Evolutionary conservation across 2,329 filamentous ascomycete species (phyloP).

Genomic region (Aspergillus luchuensis): DNA sequence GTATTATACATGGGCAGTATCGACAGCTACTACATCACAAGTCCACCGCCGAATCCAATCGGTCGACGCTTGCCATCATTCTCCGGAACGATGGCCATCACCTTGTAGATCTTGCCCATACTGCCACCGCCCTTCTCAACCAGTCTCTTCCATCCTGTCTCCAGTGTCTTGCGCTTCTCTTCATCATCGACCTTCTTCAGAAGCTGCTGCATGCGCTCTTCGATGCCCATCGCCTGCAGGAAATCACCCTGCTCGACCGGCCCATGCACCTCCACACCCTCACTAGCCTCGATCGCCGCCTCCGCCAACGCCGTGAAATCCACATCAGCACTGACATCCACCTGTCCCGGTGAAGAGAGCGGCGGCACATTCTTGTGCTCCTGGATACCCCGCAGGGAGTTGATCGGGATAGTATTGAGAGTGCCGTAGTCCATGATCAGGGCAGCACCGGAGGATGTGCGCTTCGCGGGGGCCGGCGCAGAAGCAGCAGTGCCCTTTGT

Average conservation of each 20-base stretch:
- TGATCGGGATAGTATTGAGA: constrained; percentile 73
- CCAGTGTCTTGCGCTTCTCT: constrained; percentile 62
- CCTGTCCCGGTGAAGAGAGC: constrained; percentile 75
- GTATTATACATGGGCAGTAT: neutral
- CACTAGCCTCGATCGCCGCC: constrained; percentile 71
- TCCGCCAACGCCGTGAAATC: constrained; percentile 89
- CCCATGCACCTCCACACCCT: constrained; percentile 86
- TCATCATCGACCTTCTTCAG: constrained; percentile 53
- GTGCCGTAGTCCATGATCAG: constrained; percentile 97
- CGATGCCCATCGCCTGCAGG: constrained; percentile 77
- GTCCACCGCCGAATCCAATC: constrained; percentile 84
- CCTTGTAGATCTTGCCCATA: constrained; percentile 96
- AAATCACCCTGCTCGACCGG: constrained; percentile 85
- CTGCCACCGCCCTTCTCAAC: constrained; percentile 80
- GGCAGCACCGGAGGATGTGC: constrained; percentile 74
- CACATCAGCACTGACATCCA: constrained; percentile 89
- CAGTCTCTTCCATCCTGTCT: constrained; percentile 75
- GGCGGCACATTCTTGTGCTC: constrained; percentile 75
- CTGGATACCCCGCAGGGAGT: constrained; percentile 87
- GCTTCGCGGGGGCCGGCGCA: constrained; percentile 53
- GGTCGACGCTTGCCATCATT: constrained; percentile 72
- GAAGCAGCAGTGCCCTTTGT: constrained; percentile 15
- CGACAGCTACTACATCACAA: constrained; percentile 21
- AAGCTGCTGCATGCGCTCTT: constrained; percentile 71
- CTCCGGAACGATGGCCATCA: constrained; percentile 84